Base-by-base conservation (phyloP, 208 protist genomes). In the Herpetomonas muscarum region DNA sequence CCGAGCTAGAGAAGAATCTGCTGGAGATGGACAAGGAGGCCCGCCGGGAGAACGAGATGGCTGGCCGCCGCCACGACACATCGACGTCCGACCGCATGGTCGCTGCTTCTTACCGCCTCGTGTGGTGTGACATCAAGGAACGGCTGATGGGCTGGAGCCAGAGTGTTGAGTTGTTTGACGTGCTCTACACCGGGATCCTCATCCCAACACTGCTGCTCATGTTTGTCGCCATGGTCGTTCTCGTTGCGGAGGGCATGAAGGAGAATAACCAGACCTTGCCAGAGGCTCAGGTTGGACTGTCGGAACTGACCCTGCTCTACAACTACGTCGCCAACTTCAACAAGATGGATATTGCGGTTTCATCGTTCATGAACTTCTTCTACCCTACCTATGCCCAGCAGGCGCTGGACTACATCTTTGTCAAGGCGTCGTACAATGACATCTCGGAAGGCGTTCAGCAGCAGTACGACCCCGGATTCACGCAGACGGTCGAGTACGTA, bases 301-400 rank as follows among this genome's bases (percentile, higher is more conserved):
- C 17, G 19, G 46, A 41, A 25, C 21, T 64, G 21, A 28, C 7
- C 17, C 6, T 21, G 47, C 10, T 64, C 19, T 56, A 64, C 30
- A 45, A 19, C 12, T 45, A 56, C 32, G 34, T 64, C n/a, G 22
- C 58, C 10, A 17, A 24, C 9, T 64, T 64, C 31, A 13, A 64
- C 19, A 9, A 29, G 9, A 10, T 51, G 7, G 58, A 64, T 31
- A 46, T 64, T 32, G 21, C 55, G 9, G 45, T 51, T 3, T 55
- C 58, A 19, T 13, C 36, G 12, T 64, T 64, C 28, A 56, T 42
- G 37, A 64, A 64, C 25, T 64, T 64, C 25, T 64, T 64, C 58
- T 55, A 53, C 24, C 10, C 21, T 7, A 30, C 26, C 15, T 32
- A n/a, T 19, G n/a, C 17, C 6, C 12, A 39, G 7, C 9, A 28